phyloP scores from a whole-genome alignment of 1,139 yeast species.

The Kluyveromyces sp. region DNA sequence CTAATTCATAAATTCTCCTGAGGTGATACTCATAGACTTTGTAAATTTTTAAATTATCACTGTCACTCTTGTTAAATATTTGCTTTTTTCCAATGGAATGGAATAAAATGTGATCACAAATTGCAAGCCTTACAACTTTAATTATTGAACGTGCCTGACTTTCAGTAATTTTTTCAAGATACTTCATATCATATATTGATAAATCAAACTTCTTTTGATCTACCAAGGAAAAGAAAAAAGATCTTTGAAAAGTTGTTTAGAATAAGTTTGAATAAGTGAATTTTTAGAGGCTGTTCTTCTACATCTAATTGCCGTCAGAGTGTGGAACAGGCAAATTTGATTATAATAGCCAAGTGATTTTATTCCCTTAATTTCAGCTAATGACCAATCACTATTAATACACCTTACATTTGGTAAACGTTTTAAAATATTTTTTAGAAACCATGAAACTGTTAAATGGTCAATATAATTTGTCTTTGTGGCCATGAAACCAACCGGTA shows the following conservation, averaged over 20 bases:
- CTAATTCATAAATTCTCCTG: background rate
- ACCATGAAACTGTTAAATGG: background rate
- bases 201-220: background rate
- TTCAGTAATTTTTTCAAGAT: background rate
- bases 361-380: background rate
- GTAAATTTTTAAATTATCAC: background rate
- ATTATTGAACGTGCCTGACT: background rate
- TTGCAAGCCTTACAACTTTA: background rate
- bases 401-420: background rate
- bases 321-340: background rate
- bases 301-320: background rate
- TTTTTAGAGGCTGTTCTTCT: background rate
- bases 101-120: background rate
- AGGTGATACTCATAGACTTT: background rate
- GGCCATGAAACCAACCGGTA: background rate
- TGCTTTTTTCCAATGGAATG: background rate
- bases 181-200: background rate
- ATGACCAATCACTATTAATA: background rate
- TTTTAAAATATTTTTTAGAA: background rate
- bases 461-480: background rate
- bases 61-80: background rate
- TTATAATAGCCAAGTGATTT: background rate
- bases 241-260: background rate
- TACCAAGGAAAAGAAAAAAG: background rate
- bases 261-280: background rate